A percentile compares a stretch with the other conserved stretches of the same genome.
Conservation (phyloP, 2,329 filamentous ascomycete species). For the Monosporascus sp. region DNA sequence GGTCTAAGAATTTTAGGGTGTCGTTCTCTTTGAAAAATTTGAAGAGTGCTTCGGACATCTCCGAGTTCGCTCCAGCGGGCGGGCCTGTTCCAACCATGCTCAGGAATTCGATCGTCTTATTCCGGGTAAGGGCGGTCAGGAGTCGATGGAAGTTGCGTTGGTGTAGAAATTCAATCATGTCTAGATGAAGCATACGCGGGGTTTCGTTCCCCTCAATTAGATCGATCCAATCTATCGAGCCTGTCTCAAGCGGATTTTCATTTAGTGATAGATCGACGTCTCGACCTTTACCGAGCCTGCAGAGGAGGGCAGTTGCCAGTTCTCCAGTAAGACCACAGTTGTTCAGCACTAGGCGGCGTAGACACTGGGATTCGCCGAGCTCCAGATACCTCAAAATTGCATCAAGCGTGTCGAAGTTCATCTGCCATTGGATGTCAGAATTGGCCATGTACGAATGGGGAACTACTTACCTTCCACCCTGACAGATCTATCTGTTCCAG, state of each 20-base stretch:
- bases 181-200: slow-evolving; percentile 45
- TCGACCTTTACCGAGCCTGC: slow-evolving; percentile 42
- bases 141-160: slow-evolving; percentile 48
- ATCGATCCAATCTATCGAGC: slow-evolving; percentile 44
- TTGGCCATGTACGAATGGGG: background rate
- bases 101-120: slow-evolving; percentile 45
- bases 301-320: slow-evolving; percentile 45
- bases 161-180: slow-evolving; percentile 52
- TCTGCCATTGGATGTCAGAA: slow-evolving; percentile 23
- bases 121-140: slow-evolving; percentile 44
- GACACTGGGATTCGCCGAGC: slow-evolving; percentile 31
- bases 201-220: slow-evolving; percentile 43
- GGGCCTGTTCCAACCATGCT: slow-evolving; percentile 51
- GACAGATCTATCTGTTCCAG: slow-evolving; percentile 52
- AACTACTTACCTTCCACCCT: slow-evolving; percentile 41
- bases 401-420: slow-evolving; percentile 45
- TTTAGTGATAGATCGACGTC: slow-evolving; percentile 45
- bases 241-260: slow-evolving; percentile 48
- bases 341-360: slow-evolving; percentile 43
- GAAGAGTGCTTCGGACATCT: slow-evolving; percentile 44
- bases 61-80: slow-evolving; percentile 38
- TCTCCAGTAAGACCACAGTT: slow-evolving; percentile 47
- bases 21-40: slow-evolving; percentile 47
- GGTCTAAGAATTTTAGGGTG: slow-evolving; percentile 47
- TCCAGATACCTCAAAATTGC: slow-evolving; percentile 43